A percentile compares a stretch with the other conserved stretches of the same genome.
These are phyloP conservation scores for Whalleya microplaca DNA, from an alignment of 2,329 filamentous ascomycete genomes.

Conservation along the genomic window DNA sequence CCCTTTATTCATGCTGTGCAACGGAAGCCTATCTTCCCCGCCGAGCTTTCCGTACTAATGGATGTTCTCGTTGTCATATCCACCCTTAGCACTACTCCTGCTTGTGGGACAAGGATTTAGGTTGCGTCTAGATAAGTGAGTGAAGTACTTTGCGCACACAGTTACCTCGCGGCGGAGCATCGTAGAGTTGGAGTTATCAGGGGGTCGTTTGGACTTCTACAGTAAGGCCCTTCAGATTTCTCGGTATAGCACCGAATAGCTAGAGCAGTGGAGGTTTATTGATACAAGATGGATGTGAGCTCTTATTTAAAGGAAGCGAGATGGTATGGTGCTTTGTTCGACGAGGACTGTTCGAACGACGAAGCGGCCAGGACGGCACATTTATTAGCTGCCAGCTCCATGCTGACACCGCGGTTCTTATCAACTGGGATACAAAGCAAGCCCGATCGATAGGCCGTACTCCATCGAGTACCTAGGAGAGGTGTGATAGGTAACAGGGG, in stretches of 20 bases:
- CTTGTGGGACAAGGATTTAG: constrained; percentile 4
- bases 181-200: background rate
- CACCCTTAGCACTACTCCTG: constrained; percentile 7
- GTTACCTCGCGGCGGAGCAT: constrained; percentile 6
- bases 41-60: background rate
- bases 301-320: background rate
- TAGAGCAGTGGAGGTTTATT: no score
- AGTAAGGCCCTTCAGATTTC: background rate
- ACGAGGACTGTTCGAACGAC: background rate
- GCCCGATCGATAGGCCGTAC: constrained; percentile 1
- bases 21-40: constrained; percentile 2
- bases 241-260: background rate
- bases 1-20: background rate
- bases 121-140: constrained; percentile 9
- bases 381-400: background rate
- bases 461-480: constrained; percentile 2
- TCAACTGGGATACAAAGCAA: background rate
- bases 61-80: constrained; percentile 4
- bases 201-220: background rate
- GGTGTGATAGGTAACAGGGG: constrained; percentile 2
- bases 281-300: background rate
- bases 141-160: constrained; percentile 15
- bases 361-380: background rate
- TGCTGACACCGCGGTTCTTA: background rate
- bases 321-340: background rate